Conservation (phyloP, 2,329 filamentous ascomycete genomes). For the Sphaerulina populicola region DNA sequence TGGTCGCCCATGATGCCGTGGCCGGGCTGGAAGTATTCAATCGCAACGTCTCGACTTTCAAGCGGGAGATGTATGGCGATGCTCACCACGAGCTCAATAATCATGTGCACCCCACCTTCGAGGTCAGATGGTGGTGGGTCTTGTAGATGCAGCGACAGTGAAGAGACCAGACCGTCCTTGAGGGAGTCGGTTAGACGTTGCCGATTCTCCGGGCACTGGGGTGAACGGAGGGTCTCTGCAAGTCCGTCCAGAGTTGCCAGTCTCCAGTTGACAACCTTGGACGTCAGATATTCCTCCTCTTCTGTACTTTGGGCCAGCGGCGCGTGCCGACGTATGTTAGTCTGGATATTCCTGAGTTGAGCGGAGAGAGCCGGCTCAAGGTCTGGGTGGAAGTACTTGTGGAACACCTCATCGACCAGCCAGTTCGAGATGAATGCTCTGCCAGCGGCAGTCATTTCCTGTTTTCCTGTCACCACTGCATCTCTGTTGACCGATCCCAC, state of each 20-base stretch:
- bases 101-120: slow-evolving; percentile 83
- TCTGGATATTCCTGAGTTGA: slow-evolving; percentile 76
- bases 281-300: slow-evolving; percentile 78
- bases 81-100: slow-evolving; percentile 79
- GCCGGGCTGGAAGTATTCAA: slow-evolving; percentile 77
- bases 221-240: slow-evolving; percentile 57
- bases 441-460: slow-evolving; percentile 96
- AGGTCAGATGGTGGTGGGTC: slow-evolving; percentile 72
- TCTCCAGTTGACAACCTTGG: slow-evolving; percentile 86
- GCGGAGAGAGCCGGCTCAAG: slow-evolving; percentile 67
- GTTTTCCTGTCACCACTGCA: slow-evolving; percentile 76
- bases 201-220: slow-evolving; percentile 58
- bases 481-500: slow-evolving; percentile 72
- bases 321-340: slow-evolving; percentile 72
- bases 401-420: slow-evolving; percentile 84
- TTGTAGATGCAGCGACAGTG: slow-evolving; percentile 63
- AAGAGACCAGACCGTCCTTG: slow-evolving; percentile 60
- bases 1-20: slow-evolving; percentile 59
- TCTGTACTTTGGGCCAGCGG: slow-evolving; percentile 68
- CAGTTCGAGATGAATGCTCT: slow-evolving; percentile 81
- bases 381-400: slow-evolving; percentile 84
- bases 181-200: slow-evolving; percentile 49
- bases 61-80: slow-evolving; percentile 79
- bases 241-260: slow-evolving; percentile 91
- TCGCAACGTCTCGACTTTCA: slow-evolving; percentile 81